phyloP scores from a whole-genome alignment of 306 rosid genomes.

The Delonix regia region DNA sequence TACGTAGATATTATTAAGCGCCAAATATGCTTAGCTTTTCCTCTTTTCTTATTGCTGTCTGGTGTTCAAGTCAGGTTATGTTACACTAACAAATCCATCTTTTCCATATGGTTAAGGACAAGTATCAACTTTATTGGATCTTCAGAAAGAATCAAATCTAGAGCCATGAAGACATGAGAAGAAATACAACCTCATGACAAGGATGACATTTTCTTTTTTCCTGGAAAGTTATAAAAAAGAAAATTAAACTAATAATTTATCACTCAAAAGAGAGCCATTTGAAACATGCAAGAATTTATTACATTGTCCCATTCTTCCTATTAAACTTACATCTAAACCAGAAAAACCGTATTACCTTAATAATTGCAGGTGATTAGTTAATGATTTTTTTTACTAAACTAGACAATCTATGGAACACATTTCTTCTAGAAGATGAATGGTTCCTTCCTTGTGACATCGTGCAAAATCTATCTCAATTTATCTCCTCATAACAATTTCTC shows the following conservation, averaged over 20 bases:
- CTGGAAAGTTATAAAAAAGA: neutral
- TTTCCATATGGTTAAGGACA: no score
- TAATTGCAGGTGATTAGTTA: neutral
- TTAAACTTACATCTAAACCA: neutral
- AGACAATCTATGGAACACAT: neutral
- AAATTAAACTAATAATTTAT: neutral
- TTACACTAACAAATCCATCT: no score
- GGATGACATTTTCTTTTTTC: neutral
- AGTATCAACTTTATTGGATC: neutral
- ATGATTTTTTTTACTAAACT: no score
- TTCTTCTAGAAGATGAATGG: neutral
- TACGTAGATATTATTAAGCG: neutral
- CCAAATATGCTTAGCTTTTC: no score
- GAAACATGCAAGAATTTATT: neutral
- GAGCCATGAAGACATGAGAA: neutral
- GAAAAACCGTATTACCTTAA: neutral
- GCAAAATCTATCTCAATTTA: neutral
- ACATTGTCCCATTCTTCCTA: neutral
- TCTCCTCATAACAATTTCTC: no score
- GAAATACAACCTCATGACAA: neutral
- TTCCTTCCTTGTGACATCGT: neutral
- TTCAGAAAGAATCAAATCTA: neutral
- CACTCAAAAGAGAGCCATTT: neutral
- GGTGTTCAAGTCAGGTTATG: neutral
- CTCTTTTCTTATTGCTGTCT: no score